phyloP scores from a whole-genome alignment of 371 early-diverging fungal genomes.

The Mucor racemosus region DNA sequence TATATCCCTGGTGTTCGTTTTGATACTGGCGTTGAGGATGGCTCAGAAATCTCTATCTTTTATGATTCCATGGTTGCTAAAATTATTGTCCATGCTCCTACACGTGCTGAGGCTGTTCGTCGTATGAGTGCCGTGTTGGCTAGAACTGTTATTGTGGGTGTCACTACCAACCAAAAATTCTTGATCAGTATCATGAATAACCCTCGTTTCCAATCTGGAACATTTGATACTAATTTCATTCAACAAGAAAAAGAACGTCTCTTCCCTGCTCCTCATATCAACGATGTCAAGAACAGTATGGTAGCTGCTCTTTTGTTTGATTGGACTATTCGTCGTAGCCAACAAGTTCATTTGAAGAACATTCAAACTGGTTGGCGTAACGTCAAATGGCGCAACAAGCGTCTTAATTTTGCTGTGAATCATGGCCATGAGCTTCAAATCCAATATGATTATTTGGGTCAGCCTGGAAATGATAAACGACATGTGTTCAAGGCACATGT shows the following conservation, averaged over 20 bases:
- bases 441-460: slow-evolving; percentile 50
- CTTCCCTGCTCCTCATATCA: slow-evolving; percentile 25
- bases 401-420: slow-evolving; percentile 39
- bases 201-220: slow-evolving; percentile 61
- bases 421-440: slow-evolving; percentile 42
- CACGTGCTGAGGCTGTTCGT: slow-evolving; percentile 75
- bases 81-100: slow-evolving; percentile 85
- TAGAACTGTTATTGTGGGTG: slow-evolving; percentile 63
- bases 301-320: slow-evolving; percentile 58
- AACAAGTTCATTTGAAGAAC: slow-evolving; percentile 55
- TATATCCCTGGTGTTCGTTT: slow-evolving; percentile 68
- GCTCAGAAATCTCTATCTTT: slow-evolving; percentile 79
- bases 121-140: slow-evolving; percentile 77
- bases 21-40: slow-evolving; percentile 85
- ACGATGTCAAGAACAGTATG: slow-evolving; percentile 30
- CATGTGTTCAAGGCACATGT: slow-evolving; percentile 44
- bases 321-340: slow-evolving; percentile 55
- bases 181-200: slow-evolving; percentile 60
- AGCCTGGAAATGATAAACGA: slow-evolving; percentile 38
- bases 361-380: slow-evolving; percentile 64
- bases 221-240: slow-evolving; percentile 68
- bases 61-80: slow-evolving; percentile 89
- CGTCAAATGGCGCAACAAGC: slow-evolving; percentile 54
- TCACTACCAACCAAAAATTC: slow-evolving; percentile 72
- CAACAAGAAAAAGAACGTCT: slow-evolving; percentile 39